Evolutionary conservation across 768 basidiomycete genomes (phyloP).

Genomic region (Bullera alba): DNA sequence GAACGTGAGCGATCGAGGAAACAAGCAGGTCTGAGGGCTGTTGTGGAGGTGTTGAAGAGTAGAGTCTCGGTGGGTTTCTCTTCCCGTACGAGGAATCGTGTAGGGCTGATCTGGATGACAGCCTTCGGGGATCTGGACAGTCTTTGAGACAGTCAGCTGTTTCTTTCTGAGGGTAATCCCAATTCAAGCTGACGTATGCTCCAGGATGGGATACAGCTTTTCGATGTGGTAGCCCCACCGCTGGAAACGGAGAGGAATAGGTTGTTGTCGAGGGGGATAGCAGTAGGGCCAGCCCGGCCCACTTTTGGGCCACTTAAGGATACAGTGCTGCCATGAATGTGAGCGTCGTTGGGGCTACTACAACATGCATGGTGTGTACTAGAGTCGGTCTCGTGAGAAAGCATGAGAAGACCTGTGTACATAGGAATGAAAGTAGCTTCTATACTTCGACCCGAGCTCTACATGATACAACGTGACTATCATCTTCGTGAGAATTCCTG

Average conservation of each 20-base stretch:
- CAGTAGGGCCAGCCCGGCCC: too few relatives aligned
- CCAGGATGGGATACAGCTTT: slow-evolving; percentile 28
- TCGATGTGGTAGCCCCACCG: slow-evolving; percentile 28
- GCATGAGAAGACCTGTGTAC: too few relatives aligned
- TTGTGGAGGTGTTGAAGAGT: slow-evolving; percentile 42
- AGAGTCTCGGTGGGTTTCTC: slow-evolving; percentile 26
- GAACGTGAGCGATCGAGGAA: slow-evolving; percentile 26
- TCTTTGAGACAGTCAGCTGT: background rate
- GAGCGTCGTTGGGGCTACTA: too few relatives aligned
- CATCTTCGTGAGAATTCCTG: too few relatives aligned
- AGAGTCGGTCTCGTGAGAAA: too few relatives aligned
- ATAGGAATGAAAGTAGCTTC: too few relatives aligned
- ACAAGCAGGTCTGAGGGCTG: slow-evolving; percentile 27
- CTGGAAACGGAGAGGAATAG: slow-evolving; percentile 28
- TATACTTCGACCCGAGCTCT: too few relatives aligned
- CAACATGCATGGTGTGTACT: too few relatives aligned
- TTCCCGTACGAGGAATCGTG: background rate
- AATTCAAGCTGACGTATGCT: background rate
- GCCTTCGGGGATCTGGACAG: background rate
- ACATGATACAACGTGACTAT: too few relatives aligned
- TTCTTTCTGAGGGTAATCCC: background rate
- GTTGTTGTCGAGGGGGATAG: too few relatives aligned
- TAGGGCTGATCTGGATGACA: background rate
- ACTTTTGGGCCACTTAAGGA: too few relatives aligned
- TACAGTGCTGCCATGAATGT: too few relatives aligned